Evolutionary conservation across 75 land plant genomes (phyloP).

Genomic region (Ceratopteris richardii): DNA sequence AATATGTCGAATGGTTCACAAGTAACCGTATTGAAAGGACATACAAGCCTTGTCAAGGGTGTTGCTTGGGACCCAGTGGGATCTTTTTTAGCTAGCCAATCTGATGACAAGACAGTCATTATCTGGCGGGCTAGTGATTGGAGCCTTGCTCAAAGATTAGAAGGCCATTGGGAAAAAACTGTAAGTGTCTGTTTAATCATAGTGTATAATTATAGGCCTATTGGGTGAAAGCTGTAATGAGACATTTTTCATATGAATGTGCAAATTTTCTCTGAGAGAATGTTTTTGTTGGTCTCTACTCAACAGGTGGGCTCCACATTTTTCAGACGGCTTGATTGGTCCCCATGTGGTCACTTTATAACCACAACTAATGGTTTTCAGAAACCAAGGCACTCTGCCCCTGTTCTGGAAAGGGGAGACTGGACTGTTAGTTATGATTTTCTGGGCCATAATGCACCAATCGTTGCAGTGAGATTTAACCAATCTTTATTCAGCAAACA

Average conservation of each 20-base stretch:
- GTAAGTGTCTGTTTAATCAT: constrained; percentile 29
- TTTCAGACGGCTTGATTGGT: constrained; percentile 94
- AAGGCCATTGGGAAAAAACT: constrained; percentile 95
- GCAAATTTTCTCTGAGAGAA: too few relatives aligned
- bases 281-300: too few relatives aligned
- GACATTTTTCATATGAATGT: too few relatives aligned
- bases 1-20: constrained; percentile 67
- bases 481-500: constrained; percentile 84
- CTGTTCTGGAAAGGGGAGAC: constrained; percentile 93
- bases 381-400: constrained; percentile 94
- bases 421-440: constrained; percentile 95
- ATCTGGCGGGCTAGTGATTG: constrained; percentile 97
- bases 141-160: constrained; percentile 74
- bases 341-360: constrained; percentile 99
- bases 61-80: constrained; percentile 99
- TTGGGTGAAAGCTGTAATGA: too few relatives aligned
- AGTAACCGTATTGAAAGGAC: constrained; percentile 76
- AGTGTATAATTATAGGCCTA: not conserved
- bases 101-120: constrained; percentile 95
- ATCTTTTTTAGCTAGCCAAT: constrained; percentile 91
- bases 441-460: constrained; percentile 94
- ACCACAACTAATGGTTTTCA: constrained; percentile 96
- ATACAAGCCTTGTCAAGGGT: constrained; percentile 94
- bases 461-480: constrained; percentile 93
- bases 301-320: constrained; percentile 92